Evolutionary conservation across 2,329 filamentous ascomycete species (phyloP), one percentile per base, ranked within the genome.

Genomic region (Penicillium sp.): DNA sequence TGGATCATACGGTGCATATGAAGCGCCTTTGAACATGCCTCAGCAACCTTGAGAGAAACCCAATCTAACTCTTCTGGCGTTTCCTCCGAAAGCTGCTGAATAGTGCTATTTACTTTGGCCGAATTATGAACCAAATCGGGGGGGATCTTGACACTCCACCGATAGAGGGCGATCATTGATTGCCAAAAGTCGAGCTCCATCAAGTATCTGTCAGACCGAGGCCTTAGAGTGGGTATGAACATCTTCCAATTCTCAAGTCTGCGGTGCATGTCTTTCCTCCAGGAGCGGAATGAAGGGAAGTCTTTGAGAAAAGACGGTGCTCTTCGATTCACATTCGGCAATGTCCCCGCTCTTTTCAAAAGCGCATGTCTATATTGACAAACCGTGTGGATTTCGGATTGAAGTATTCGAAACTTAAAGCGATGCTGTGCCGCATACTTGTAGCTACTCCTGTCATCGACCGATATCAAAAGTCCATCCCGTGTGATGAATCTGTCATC

Each of bases 311-410:
- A 12, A 2, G 24, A 17, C 2, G 39, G 12, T 20, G 15, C 7
- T 13, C 4, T 29, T 10, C 12, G 39, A 29, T 42, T 29, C 3
- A 4, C 10, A 17, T 29, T 42, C 7, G n/a, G 15, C 1, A 5
- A 20, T 8, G 4, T 6, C 6, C 13, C n/a, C 3, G n/a, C 26
- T 12, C 10, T 26, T 13, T 21, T 29, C 10, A 20, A 10, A 8
- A 20, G 39, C 13, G 39, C 7, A 12, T 42, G 26, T 20, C 20
- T 24, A 12, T 42, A 21, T 29, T 42, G 39, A 20, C 29, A 8
- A 20, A 42, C 39, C 12, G n/a, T 29, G n/a, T 42, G 39, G 3
- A 42, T 42, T n/a, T 51, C 48, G 15, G 48, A 51, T 20, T 51
- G 48, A 4, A 51, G 30, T 13, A 27, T 21, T 5, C 48, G 24